A percentile compares a stretch with the other conserved stretches of the same genome.
Conservation (phyloP, 495 filamentous ascomycete genomes). For the Hypoxylon trugodes region DNA sequence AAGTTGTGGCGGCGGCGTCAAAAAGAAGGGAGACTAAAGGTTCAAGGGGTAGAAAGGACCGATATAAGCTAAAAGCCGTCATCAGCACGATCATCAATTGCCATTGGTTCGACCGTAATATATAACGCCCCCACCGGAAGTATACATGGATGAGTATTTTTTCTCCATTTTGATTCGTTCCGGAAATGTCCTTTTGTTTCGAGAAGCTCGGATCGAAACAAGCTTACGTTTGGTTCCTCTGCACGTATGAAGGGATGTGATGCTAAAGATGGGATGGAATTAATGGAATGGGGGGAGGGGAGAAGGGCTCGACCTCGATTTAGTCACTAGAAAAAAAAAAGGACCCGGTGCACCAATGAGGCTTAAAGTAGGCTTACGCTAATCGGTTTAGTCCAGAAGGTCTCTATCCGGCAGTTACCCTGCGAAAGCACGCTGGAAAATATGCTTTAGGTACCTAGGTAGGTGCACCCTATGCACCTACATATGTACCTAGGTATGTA, state of each 20-base stretch:
- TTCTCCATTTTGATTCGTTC: slow-evolving; percentile 11
- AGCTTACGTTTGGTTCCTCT: neutral
- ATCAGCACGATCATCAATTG: slow-evolving; percentile 19
- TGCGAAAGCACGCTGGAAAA: neutral
- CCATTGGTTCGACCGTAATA: slow-evolving; percentile 18
- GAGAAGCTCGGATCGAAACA: neutral
- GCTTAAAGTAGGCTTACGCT: slow-evolving; percentile 23
- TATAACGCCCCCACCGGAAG: slow-evolving; percentile 1
- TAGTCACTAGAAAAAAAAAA: neutral
- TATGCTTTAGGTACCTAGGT: neutral
- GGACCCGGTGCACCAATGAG: slow-evolving; percentile 23
- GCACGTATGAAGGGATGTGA: slow-evolving; percentile 19
- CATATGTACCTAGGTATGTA: too few relatives aligned
- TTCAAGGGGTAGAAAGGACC: slow-evolving; percentile 9
- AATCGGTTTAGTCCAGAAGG: neutral
- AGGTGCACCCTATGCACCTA: too few relatives aligned
- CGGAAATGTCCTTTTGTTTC: neutral
- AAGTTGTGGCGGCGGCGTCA: slow-evolving; percentile 1
- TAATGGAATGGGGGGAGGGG: neutral
- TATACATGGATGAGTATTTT: neutral
- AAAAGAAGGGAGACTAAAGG: neutral
- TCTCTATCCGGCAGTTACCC: neutral
- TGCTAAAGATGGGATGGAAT: neutral
- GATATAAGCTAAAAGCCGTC: slow-evolving; percentile 30
- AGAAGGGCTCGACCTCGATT: neutral